Percentiles rank a stretch among this genome's conserved stretches.
These are phyloP conservation scores for Vitis cinerea DNA, from an alignment of 164 flowering plant species.

Conservation along the genomic window DNA sequence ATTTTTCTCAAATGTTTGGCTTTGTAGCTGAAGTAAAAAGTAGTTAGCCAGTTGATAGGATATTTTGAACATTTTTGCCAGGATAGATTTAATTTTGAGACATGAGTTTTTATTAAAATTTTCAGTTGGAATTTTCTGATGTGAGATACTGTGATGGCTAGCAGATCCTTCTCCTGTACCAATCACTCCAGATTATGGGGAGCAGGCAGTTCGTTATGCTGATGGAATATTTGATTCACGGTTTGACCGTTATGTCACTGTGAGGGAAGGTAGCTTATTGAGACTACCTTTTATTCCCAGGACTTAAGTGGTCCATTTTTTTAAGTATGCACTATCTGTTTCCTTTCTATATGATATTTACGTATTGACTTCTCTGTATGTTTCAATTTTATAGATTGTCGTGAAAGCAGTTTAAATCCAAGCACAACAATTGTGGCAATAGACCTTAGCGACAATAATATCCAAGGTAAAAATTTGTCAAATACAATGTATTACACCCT, in stretches of 20 bases:
- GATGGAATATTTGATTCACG: constrained; percentile 55
- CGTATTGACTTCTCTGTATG: neutral
- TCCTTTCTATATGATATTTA: neutral
- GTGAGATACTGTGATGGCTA: neutral
- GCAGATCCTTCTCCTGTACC: constrained; percentile 40
- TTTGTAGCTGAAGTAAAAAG: no score
- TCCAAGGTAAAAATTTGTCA: constrained; percentile 49
- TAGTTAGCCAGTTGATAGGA: no score
- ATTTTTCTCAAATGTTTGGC: no score
- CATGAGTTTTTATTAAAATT: neutral
- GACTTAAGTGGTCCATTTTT: neutral
- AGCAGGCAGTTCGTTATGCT: constrained; percentile 38
- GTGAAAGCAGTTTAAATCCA: constrained; percentile 63
- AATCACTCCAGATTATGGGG: constrained; percentile 50
- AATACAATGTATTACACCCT: neutral
- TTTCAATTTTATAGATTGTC: constrained; percentile 49
- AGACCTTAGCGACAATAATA: constrained; percentile 28
- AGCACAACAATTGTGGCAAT: constrained; percentile 63
- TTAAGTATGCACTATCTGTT: neutral
- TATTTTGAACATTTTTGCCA: no score
- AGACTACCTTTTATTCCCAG: neutral
- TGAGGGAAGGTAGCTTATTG: constrained; percentile 41
- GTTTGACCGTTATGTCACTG: constrained; percentile 36
- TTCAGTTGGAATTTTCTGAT: neutral
- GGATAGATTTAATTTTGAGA: no score